Evolutionary conservation across 192 early-diverging fungal genomes (phyloP), one percentile per base, ranked within the genome.

Genomic region (Spinellus fusiger): DNA sequence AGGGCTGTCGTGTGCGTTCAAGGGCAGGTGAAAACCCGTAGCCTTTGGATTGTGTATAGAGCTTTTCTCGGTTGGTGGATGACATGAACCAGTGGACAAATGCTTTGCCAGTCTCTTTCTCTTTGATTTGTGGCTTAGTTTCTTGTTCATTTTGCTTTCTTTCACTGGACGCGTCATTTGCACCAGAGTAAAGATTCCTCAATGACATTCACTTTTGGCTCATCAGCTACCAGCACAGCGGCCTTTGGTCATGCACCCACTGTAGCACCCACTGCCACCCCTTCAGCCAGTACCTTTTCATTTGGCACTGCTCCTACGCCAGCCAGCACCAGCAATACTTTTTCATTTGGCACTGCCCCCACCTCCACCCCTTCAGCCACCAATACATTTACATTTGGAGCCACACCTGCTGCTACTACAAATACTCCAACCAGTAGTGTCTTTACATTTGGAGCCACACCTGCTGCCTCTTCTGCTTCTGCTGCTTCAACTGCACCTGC

Each of bases 11-110:
- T 16, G 82, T 77, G n/a, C 82, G 74, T 51, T 84, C 69, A 16
- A 84, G 65, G 16, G 82, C 82, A 54, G 79, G 80, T 2, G 77
- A 75, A 49, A 77, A 79, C 28, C 73, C 71, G 59, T 74, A 79
- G 18, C 64, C 69, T 47, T 65, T 61, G 6, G 66, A 49, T 34
- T 68, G 63, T 56, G 72, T 61, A 29, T 74, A 74, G 20, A 69
- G 44, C 28, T 71, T 71, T 50, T 71, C 63, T 61, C 66, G 35
- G 26, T 32, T 63, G 27, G 61, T 50, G 3, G 40, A n/a, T 3
- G 40, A n/a, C 40, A 44, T 44, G 13, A 12, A 12, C 18, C 18
- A 44, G 18, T 44, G 40, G n/a, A n/a, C n/a, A n/a, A n/a, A n/a
- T n/a, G n/a, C n/a, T n/a, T n/a, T n/a, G 49, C 49, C 12, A 51